phyloP scores from a whole-genome alignment of 2,329 filamentous ascomycete species.

The Colletotrichum lentis region DNA sequence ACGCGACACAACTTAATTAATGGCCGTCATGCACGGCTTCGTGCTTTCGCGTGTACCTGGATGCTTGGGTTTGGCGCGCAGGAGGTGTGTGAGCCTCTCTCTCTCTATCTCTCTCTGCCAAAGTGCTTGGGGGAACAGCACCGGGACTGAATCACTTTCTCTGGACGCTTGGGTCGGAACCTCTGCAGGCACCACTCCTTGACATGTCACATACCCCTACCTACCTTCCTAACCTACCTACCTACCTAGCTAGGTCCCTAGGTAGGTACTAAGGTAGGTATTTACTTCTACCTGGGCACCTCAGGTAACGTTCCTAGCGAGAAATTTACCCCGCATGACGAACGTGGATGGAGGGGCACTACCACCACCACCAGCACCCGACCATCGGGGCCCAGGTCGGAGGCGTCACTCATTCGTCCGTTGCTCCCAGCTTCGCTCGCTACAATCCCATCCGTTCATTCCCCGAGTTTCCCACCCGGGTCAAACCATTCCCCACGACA shows the following conservation, averaged over 20 bases:
- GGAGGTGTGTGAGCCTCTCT: background rate
- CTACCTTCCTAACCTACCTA: too few relatives aligned
- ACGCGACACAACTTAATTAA: conserved; percentile 19
- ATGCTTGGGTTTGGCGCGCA: background rate
- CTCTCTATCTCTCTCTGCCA: too few relatives aligned
- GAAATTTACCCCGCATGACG: conserved; percentile 31
- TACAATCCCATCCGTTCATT: background rate
- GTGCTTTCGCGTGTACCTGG: background rate
- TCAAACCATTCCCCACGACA: conserved; percentile 20
- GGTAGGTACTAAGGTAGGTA: too few relatives aligned
- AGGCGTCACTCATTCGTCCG: background rate
- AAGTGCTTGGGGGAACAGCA: too few relatives aligned
- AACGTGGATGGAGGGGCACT: conserved; percentile 28
- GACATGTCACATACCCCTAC: too few relatives aligned
- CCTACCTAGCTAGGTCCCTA: too few relatives aligned
- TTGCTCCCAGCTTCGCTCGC: background rate
- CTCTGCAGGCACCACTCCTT: background rate
- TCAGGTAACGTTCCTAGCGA: too few relatives aligned
- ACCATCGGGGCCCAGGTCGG: conserved; percentile 18
- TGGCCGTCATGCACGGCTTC: background rate
- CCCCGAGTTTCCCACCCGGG: background rate
- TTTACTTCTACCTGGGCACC: too few relatives aligned
- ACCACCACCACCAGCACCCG: background rate
- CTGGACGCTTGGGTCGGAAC: background rate
- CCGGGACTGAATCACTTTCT: background rate